phyloP scores from a whole-genome alignment of 129 eudicot genomes.

The Logfia minima region DNA sequence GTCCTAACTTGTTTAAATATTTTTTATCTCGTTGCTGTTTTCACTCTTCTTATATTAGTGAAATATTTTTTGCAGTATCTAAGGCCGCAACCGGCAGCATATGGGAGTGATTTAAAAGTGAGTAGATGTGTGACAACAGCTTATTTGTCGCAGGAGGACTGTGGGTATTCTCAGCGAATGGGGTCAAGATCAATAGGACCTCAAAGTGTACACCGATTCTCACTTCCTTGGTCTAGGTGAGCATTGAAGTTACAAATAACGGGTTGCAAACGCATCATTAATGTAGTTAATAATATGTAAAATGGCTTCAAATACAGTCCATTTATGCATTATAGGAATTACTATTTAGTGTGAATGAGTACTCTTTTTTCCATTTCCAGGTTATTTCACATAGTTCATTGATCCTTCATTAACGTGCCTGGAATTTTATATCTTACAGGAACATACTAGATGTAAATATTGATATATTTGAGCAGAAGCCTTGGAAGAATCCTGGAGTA shows the following conservation, averaged over 20 bases:
- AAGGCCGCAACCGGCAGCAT: constrained; percentile 35
- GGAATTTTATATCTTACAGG: constrained; percentile 42
- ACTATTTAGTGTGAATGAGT: constrained; percentile 7
- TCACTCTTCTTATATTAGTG: not conserved
- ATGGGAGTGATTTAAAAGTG: constrained; percentile 32
- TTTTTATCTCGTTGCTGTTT: not conserved
- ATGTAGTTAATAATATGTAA: constrained; percentile 7
- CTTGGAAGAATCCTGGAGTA: constrained; percentile 62
- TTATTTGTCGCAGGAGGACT: constrained; percentile 42
- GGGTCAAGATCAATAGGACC: constrained; percentile 33
- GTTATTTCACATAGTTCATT: not conserved
- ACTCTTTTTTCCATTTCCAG: not conserved
- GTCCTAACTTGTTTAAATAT: not conserved
- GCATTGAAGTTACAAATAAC: constrained; percentile 3
- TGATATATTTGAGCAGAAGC: constrained; percentile 54
- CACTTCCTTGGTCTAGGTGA: constrained; percentile 64
- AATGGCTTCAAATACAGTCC: not conserved
- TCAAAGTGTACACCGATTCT: constrained; percentile 44
- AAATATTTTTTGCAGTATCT: constrained; percentile 37
- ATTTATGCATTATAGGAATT: constrained; percentile 2
- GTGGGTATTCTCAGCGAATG: constrained; percentile 29
- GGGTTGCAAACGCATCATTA: not conserved
- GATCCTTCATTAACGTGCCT: constrained; percentile 7
- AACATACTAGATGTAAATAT: constrained; percentile 68
- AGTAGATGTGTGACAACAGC: constrained; percentile 31